Evolutionary conservation across 345 rosid genomes (phyloP), one percentile per base, ranked within the genome.

Genomic region (Salix purpurea): DNA sequence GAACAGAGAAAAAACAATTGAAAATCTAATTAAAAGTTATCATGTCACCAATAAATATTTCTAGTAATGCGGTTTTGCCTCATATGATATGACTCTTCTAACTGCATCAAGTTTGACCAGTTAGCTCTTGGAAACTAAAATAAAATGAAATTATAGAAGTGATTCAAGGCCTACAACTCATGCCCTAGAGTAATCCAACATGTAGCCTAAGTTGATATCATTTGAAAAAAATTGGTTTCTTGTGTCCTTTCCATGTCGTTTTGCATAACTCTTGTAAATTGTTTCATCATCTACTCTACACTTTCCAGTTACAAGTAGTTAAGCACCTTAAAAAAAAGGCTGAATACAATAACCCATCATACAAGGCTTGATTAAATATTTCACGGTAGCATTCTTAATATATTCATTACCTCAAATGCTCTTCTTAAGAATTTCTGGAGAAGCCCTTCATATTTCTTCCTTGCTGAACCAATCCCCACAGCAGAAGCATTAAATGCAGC

Each of bases 371-470:
- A 10, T n/a, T 54, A 48, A 48, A 48, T 65, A 19, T 18, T 56
- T 40, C 54, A 36, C 28, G 4, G 42, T n/a, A 32, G 74, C 28
- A 4, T 6, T 44, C 28, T 54, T 42, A 42, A 56, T 54, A 81
- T 6, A 69, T 67, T 48, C 42, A 36, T 84, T 69, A 92, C 99
- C 97, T 87, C 99, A 84, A 92, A 92, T 34, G 89, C 90, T 86
- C 89, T 94, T 82, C 81, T 90, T 74, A 90, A 86, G 78, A 90
- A 92, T 80, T 94, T 96, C 44, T 90, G 97, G 65, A 96, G 92
- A 78, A 85, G 97, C 79, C 78, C 97, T 86, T 96, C 99, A 2
- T 87, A 87, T 83, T 90, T 96, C 86, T 91, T 96, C 77, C 93
- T 85, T 61, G 88, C 89, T 69, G 82, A 64, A 76, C 98, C 99